Percentiles rank a stretch among this genome's conserved stretches.
These are phyloP conservation scores for Sporopachydermia lactativora DNA, from an alignment of 805 yeast genomes.

Conservation along the genomic window DNA sequence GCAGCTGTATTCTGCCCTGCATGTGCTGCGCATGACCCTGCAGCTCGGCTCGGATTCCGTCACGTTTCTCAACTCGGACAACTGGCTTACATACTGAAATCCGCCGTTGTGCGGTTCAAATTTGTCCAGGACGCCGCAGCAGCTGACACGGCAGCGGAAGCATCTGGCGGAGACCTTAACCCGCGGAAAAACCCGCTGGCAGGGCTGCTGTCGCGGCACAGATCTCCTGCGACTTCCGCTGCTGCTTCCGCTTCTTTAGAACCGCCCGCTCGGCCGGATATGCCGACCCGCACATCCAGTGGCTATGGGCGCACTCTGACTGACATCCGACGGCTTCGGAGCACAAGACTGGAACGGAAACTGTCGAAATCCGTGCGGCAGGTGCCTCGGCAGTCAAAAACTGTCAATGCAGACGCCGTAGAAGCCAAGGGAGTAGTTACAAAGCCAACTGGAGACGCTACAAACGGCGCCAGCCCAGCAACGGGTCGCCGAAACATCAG, in stretches of 20 bases:
- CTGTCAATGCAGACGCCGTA: constrained; percentile 42
- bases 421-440: constrained; percentile 14
- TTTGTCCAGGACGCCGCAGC: constrained; percentile 37
- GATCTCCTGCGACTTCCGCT: no score
- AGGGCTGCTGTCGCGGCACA: no score
- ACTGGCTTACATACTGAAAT: constrained; percentile 60
- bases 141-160: constrained; percentile 11
- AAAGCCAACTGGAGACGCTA: not conserved
- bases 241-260: no score
- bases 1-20: constrained; percentile 39
- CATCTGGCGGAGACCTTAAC: no score
- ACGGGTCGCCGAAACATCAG: not conserved
- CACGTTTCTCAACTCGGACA: constrained; percentile 60
- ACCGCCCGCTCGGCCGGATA: no score
- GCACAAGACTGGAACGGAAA: constrained; percentile 53
- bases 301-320: constrained; percentile 56
- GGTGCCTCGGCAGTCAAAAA: constrained; percentile 50
- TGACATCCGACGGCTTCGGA: constrained; percentile 64
- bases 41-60: constrained; percentile 39
- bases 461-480: not conserved
- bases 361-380: constrained; percentile 40
- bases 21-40: constrained; percentile 41
- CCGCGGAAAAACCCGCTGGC: no score
- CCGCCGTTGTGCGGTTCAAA: constrained; percentile 67
- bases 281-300: no score